phyloP scores from a whole-genome alignment of 2,329 filamentous ascomycete genomes.

The Ophiostoma montium region DNA sequence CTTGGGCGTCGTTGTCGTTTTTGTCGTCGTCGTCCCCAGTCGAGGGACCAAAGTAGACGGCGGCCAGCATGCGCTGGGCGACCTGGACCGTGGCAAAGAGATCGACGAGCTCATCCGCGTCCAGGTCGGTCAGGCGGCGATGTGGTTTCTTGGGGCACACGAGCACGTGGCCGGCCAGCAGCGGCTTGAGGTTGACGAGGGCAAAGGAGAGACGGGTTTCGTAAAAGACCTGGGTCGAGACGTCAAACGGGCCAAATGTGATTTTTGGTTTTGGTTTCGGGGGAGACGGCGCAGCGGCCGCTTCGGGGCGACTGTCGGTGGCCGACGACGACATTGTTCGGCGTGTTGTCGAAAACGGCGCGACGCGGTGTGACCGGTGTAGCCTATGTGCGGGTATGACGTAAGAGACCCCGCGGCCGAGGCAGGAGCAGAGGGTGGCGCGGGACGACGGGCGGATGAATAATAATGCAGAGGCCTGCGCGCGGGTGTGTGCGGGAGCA shows the following conservation, averaged over 20 bases:
- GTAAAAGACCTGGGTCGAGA: constrained; percentile 82
- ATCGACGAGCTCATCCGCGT: constrained; percentile 56
- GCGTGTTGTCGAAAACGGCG: neutral
- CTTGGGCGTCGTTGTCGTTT: neutral
- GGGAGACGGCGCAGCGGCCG: neutral
- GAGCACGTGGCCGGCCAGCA: constrained; percentile 85
- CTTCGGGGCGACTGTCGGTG: neutral
- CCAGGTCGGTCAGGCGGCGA: constrained; percentile 62
- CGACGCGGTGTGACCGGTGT: neutral
- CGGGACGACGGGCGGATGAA: neutral
- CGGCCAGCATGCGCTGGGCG: constrained; percentile 61
- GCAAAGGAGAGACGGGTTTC: constrained; percentile 67
- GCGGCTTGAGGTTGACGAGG: constrained; percentile 87
- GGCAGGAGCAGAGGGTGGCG: neutral
- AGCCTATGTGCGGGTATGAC: neutral
- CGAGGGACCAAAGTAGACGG: constrained; percentile 41
- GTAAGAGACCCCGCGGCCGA: neutral
- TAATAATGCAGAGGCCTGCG: too few relatives aligned
- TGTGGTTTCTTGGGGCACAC: constrained; percentile 62
- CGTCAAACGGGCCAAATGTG: constrained; percentile 62
- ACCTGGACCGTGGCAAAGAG: constrained; percentile 78
- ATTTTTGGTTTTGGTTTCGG: constrained; percentile 21
- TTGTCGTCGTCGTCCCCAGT: neutral
- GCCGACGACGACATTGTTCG: neutral
- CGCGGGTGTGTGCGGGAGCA: neutral